phyloP scores from a whole-genome alignment of 2,329 filamentous ascomycete genomes.

The Arthrobotrys megalospora region DNA sequence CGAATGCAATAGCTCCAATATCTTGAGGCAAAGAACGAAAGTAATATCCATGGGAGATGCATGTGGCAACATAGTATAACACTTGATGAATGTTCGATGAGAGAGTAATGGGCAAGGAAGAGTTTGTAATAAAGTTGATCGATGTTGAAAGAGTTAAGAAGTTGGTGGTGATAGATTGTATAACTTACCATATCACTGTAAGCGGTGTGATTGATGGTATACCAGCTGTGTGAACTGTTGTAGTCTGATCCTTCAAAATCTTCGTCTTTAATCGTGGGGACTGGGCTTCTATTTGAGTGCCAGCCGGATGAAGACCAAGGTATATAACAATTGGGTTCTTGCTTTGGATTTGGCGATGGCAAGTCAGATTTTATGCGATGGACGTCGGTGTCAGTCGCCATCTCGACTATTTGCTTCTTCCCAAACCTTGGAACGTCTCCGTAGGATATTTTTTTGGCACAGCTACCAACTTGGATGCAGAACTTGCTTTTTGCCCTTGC shows the following conservation, averaged over 20 bases:
- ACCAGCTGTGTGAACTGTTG: constrained; percentile 54
- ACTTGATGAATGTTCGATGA: neutral
- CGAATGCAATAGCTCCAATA: neutral
- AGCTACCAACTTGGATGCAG: constrained; percentile 30
- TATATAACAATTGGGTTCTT: constrained; percentile 44
- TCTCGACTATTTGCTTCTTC: constrained; percentile 48
- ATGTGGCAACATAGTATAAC: constrained; percentile 33
- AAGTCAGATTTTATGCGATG: constrained; percentile 34
- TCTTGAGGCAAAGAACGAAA: neutral
- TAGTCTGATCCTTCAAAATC: constrained; percentile 52
- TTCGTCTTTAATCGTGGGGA: constrained; percentile 42
- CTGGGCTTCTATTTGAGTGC: constrained; percentile 59
- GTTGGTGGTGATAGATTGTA: constrained; percentile 30
- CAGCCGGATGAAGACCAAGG: constrained; percentile 53
- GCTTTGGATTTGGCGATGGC: constrained; percentile 47
- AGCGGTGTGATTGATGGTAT: constrained; percentile 44
- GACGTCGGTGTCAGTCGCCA: constrained; percentile 38
- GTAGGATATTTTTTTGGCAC: constrained; percentile 37
- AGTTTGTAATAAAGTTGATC: constrained; percentile 11
- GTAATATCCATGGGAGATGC: neutral
- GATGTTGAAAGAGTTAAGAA: constrained; percentile 40
- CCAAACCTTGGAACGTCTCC: constrained; percentile 18
- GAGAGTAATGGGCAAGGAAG: neutral
- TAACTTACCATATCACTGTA: constrained; percentile 61
- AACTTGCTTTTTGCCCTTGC: constrained; percentile 53